Evolutionary conservation across 495 filamentous ascomycete genomes (phyloP).

Genomic region (Oidiodendron maius): DNA sequence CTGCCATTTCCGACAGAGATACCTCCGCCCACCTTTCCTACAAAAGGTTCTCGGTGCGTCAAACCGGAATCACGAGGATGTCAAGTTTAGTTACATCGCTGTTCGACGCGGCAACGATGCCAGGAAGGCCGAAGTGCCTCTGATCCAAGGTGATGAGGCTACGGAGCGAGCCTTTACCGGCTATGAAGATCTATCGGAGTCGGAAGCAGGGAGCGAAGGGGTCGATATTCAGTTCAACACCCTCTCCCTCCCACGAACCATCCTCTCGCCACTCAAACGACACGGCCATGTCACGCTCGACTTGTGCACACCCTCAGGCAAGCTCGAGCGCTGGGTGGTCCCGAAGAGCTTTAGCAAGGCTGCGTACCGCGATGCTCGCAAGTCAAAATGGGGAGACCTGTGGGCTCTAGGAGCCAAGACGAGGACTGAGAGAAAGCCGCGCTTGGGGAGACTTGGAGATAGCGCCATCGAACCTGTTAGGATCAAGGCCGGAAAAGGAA

Average conservation of each 20-base stretch:
- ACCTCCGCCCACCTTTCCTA: conserved; percentile 73
- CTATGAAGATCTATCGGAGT: conserved; percentile 28
- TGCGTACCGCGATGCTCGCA: conserved; percentile 87
- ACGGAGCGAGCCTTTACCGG: conserved; percentile 47
- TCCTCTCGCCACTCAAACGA: conserved; percentile 80
- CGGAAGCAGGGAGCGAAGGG: conserved; percentile 1
- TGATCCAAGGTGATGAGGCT: conserved; percentile 34
- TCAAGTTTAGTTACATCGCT: conserved; percentile 82
- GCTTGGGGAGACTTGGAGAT: conserved; percentile 32
- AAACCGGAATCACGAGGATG: conserved; percentile 80
- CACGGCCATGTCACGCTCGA: conserved; percentile 84
- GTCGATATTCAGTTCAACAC: conserved; percentile 33
- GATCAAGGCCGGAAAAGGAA: conserved; percentile 18
- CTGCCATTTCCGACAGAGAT: conserved; percentile 88
- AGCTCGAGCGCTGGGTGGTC: conserved; percentile 91
- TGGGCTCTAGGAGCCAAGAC: conserved; percentile 97
- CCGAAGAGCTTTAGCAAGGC: conserved; percentile 72
- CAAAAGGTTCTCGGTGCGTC: conserved; percentile 66
- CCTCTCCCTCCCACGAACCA: conserved; percentile 67
- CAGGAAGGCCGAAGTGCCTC: conserved; percentile 27
- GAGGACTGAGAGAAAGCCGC: conserved; percentile 51
- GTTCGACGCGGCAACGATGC: conserved; percentile 70
- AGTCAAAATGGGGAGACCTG: conserved; percentile 85
- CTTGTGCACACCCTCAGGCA: conserved; percentile 79
- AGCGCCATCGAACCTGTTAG: neutral